A percentile compares a stretch with the other conserved stretches of the same genome.
Evolutionary conservation across 2,329 filamentous ascomycete genomes (phyloP).

Genomic region (Phialocephala subalpina): DNA sequence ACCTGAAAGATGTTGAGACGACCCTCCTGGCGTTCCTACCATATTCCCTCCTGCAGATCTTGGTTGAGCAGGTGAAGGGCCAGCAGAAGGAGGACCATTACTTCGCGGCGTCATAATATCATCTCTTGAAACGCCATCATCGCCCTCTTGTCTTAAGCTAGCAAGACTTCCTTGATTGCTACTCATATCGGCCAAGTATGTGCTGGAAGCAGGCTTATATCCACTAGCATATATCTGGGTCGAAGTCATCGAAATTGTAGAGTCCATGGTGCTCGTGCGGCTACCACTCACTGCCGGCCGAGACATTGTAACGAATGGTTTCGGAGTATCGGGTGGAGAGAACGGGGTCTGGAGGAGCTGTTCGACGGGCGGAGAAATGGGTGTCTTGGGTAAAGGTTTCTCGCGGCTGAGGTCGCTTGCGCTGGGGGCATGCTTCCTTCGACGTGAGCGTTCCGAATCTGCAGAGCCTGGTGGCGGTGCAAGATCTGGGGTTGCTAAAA

Average conservation of each 20-base stretch:
- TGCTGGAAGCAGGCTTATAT: slow-evolving; percentile 32
- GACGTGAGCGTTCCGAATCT: slow-evolving; percentile 23
- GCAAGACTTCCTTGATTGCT: slow-evolving; percentile 56
- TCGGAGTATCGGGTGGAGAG: slow-evolving; percentile 39
- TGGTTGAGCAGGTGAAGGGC: slow-evolving; percentile 63
- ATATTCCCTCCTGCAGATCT: slow-evolving; percentile 47
- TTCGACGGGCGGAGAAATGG: slow-evolving; percentile 35
- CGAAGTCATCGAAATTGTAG: slow-evolving; percentile 35
- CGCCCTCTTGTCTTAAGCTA: slow-evolving; percentile 53
- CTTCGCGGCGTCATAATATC: slow-evolving; percentile 61
- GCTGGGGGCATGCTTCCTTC: slow-evolving; percentile 39
- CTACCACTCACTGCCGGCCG: slow-evolving; percentile 37
- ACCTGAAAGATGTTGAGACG: slow-evolving; percentile 66
- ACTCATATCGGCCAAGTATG: slow-evolving; percentile 36
- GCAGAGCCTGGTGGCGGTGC: slow-evolving; percentile 29
- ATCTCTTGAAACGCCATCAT: slow-evolving; percentile 54
- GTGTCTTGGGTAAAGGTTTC: slow-evolving; percentile 43
- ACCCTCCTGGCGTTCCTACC: slow-evolving; percentile 55
- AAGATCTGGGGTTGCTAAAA: slow-evolving; percentile 23
- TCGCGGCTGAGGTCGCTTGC: slow-evolving; percentile 38
- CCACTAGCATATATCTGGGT: slow-evolving; percentile 35
- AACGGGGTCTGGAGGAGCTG: slow-evolving; percentile 24
- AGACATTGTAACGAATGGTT: slow-evolving; percentile 36
- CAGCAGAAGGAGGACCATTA: slow-evolving; percentile 62
- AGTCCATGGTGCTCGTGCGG: slow-evolving; percentile 45